A percentile compares a stretch with the other conserved stretches of the same genome.
Evolutionary conservation across 371 early-diverging fungal genomes (phyloP).

Genomic region (Apophysomyces sp.): DNA sequence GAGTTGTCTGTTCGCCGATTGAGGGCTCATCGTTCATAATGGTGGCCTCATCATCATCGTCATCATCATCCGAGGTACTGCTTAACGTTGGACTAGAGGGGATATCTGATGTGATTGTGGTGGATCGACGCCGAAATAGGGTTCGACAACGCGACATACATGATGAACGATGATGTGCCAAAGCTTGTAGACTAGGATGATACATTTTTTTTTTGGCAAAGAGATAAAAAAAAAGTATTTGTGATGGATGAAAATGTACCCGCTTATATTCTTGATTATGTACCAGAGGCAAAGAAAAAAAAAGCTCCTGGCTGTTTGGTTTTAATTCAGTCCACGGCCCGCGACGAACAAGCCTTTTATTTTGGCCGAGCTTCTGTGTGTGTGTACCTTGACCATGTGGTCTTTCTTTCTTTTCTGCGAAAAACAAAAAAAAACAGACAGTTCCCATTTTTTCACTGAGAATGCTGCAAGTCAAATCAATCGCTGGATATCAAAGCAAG

Average conservation of each 20-base stretch:
- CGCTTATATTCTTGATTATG: too few species aligned
- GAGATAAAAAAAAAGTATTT: too few species aligned
- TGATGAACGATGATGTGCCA: neutral
- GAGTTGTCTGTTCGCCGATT: neutral
- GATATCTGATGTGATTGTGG: neutral
- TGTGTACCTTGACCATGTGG: neutral
- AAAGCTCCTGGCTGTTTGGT: conserved; percentile 2
- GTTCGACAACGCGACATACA: conserved; percentile 68
- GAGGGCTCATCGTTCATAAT: neutral
- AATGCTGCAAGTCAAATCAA: too few species aligned
- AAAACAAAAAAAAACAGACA: too few species aligned
- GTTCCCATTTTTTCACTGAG: too few species aligned
- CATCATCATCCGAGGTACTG: neutral
- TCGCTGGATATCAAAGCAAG: neutral
- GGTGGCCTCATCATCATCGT: neutral
- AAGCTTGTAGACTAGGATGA: neutral
- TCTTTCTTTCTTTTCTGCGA: too few species aligned
- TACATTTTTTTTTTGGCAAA: neutral
- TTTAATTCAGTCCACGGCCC: neutral
- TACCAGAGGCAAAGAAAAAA: neutral
- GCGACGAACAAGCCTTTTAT: neutral
- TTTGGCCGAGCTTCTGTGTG: neutral
- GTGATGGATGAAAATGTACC: too few species aligned
- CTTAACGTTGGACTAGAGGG: neutral
- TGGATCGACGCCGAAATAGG: conserved; percentile 48